phyloP scores from a whole-genome alignment of 345 rosid genomes.

The Cardamine chenopodiifolia region DNA sequence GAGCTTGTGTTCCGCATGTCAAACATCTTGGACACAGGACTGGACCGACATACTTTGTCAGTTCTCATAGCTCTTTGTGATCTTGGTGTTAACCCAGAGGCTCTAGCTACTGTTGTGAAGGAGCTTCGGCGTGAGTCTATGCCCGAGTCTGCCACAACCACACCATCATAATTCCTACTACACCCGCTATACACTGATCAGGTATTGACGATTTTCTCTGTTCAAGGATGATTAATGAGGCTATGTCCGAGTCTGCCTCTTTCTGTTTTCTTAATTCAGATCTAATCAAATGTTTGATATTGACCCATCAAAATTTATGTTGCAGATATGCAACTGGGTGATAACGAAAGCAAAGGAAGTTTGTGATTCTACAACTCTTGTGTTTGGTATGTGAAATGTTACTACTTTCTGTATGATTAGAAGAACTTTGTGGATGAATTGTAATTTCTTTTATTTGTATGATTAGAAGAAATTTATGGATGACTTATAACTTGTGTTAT shows the following conservation, averaged over 20 bases:
- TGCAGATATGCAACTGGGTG: constrained; percentile 7
- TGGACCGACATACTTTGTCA: constrained; percentile 43
- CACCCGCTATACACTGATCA: not conserved
- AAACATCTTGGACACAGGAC: constrained; percentile 43
- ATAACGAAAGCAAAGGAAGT: not conserved
- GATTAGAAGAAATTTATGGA: not conserved
- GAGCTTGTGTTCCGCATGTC: constrained; percentile 47
- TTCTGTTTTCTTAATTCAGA: not conserved
- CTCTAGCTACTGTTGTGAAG: constrained; percentile 47
- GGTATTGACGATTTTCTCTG: not conserved
- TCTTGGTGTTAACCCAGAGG: constrained; percentile 48
- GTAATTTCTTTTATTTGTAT: not conserved
- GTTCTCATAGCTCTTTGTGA: constrained; percentile 48
- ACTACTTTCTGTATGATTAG: not conserved
- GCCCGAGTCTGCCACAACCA: not conserved
- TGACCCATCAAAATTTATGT: not conserved
- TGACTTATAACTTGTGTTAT: not conserved
- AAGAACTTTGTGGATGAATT: not conserved
- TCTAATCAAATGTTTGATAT: not conserved
- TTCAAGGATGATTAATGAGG: not conserved
- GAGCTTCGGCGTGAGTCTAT: constrained; percentile 37
- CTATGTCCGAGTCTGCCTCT: not conserved
- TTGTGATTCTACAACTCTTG: not conserved
- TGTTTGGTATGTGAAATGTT: constrained; percentile 7
- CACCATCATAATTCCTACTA: not conserved